Evolutionary conservation across 441 rosid genomes (phyloP).

Genomic region (Theobroma grandiflorum): DNA sequence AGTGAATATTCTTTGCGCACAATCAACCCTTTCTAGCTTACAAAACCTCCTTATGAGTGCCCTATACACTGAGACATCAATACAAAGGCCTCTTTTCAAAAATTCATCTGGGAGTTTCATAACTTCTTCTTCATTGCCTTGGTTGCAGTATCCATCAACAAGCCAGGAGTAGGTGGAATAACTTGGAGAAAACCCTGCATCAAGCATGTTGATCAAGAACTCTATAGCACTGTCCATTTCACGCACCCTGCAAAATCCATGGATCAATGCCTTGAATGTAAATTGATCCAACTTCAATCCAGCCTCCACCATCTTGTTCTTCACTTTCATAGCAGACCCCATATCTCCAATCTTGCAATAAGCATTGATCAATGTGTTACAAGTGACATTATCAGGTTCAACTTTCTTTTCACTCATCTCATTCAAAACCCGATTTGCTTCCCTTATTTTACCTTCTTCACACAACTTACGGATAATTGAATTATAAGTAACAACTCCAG

Average conservation of each 20-base stretch:
- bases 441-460: conserved; percentile 82
- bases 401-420: conserved; percentile 82
- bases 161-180: conserved; percentile 83
- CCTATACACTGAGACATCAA: conserved; percentile 75
- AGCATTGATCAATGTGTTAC: conserved; percentile 90
- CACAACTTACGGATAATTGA: conserved; percentile 82
- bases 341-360: conserved; percentile 86
- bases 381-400: conserved; percentile 86
- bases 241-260: conserved; percentile 78
- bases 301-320: conserved; percentile 78
- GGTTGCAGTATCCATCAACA: conserved; percentile 71
- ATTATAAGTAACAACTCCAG: conserved; percentile 79
- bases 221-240: conserved; percentile 83
- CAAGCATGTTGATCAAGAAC: conserved; percentile 69
- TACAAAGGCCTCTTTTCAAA: conserved; percentile 57
- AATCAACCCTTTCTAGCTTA: conserved; percentile 66
- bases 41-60: conserved; percentile 89
- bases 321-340: conserved; percentile 84
- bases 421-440: conserved; percentile 73
- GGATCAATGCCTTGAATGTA: conserved; percentile 81
- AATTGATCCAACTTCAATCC: conserved; percentile 73
- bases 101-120: conserved; percentile 65
- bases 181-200: conserved; percentile 81
- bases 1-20: conserved; percentile 55
- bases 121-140: conserved; percentile 56